These are phyloP conservation scores for Dactylellina sp. DNA, from an alignment of 2,329 filamentous ascomycete genomes.

Conservation along the genomic window DNA sequence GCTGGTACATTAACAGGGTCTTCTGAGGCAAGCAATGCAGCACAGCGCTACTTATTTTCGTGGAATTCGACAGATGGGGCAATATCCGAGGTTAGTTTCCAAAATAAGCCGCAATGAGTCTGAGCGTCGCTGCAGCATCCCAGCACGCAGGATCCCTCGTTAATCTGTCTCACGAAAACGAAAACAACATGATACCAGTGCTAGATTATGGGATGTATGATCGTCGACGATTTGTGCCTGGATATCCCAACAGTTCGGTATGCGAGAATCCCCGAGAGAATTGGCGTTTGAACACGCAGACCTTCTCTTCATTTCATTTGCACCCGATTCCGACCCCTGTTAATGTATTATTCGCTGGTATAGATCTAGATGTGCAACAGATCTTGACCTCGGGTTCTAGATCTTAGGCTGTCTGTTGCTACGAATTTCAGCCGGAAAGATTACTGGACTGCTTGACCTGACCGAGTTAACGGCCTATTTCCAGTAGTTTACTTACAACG, in stretches of 20 bases:
- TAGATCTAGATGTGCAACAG: conserved; percentile 25
- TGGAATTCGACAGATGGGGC: conserved; percentile 52
- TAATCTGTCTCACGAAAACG: conserved; percentile 37
- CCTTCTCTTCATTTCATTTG: conserved; percentile 16
- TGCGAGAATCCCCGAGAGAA: conserved; percentile 20
- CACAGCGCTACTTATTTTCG: conserved; percentile 28
- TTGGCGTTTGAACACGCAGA: conserved; percentile 6
- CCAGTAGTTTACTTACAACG: no score
- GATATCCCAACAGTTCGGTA: conserved; percentile 43
- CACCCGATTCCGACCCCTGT: conserved; percentile 45
- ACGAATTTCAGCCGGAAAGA: conserved; percentile 36
- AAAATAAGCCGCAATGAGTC: conserved; percentile 57
- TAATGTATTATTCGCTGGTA: conserved; percentile 11
- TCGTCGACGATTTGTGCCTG: conserved; percentile 33
- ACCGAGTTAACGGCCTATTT: no score
- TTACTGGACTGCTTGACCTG: no score
- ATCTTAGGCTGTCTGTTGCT: conserved; percentile 15
- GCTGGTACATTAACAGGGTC: conserved; percentile 18
- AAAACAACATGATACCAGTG: not conserved
- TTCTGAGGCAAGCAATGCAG: conserved; percentile 22
- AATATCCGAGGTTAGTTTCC: conserved; percentile 56
- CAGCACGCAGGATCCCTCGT: not conserved
- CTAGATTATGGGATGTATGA: conserved; percentile 6
- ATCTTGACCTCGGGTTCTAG: conserved; percentile 52
- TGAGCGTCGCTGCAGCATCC: conserved; percentile 37